Evolutionary conservation across 2,329 filamentous ascomycete species (phyloP), one percentile per base, ranked within the genome.

Genomic region (Botryosphaeria dothidea): DNA sequence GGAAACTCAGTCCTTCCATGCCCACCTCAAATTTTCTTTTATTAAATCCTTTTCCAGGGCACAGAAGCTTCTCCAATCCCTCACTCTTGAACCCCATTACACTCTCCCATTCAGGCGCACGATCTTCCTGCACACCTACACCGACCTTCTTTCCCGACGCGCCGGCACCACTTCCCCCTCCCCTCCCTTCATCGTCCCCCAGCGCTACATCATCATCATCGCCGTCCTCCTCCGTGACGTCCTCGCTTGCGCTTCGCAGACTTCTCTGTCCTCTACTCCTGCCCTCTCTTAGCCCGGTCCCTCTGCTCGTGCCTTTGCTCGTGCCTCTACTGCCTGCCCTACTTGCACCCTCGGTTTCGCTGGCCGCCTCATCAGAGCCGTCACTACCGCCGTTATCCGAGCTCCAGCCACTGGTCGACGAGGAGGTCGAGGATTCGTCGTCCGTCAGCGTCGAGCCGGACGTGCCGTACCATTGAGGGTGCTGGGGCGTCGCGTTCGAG

Each of bases 11-110:
- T 45, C 75, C 73, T 66, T 79, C 77, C 3, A 79, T 74, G 1
- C 76, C 77, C 9, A 78, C 68, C 68, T 79, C 77, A 66, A 79
- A 79, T 36, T 74, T 70, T 27, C 73, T 68, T 72, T 79, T 79
- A 64, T 79, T 78, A 67, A 76, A 78, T 6, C 73, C 71, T 56
- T 71, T 72, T 48, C 68, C 69, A 7, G 77, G 77, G 64, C 71
- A 76, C 27, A 79, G 68, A 68, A 79, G 75, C 68, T 78, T 78
- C 69, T 77, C 76, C 31, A 79, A 69, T 25, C 75, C 75, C 52
- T 78, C 75, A 15, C 75, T 74, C 67, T 74, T 74, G 71, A 78
- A 79, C 23, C 77, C 77, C 48, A 79, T 68, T 21, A 79, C 73
- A 0, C 69, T 74, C 21, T 76, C 73, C 77, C 77, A 79, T 51